These are phyloP conservation scores for Irpex sp. DNA, from an alignment of 1,284 basidiomycete genomes.

Conservation along the genomic window DNA sequence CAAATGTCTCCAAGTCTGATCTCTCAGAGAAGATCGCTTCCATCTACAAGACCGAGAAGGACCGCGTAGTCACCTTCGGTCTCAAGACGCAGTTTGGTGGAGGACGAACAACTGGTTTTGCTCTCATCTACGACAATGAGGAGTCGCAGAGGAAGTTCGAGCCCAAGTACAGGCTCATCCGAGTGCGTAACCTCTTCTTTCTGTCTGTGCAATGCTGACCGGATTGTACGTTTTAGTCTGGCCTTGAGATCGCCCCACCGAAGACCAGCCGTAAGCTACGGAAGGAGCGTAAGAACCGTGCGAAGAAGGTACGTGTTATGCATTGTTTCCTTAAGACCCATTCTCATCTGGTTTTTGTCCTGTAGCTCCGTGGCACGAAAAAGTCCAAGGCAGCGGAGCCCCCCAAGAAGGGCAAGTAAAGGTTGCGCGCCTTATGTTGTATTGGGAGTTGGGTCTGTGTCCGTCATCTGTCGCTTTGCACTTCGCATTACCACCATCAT, in stretches of 20 bases:
- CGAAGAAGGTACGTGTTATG: conserved; percentile 77
- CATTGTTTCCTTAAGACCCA: background rate
- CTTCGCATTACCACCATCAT: conserved; percentile 25
- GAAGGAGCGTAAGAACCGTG: conserved; percentile 99
- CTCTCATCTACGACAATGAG: conserved; percentile 97
- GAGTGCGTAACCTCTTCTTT: conserved; percentile 56
- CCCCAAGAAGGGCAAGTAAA: conserved; percentile 83
- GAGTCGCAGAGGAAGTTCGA: conserved; percentile 95
- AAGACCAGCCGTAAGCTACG: conserved; percentile 96
- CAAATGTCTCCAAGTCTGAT: conserved; percentile 94
- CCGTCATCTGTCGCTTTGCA: conserved; percentile 22
- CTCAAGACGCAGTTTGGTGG: conserved; percentile 97
- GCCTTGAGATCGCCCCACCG: conserved; percentile 81
- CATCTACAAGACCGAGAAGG: conserved; percentile 78
- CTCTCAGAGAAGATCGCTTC: conserved; percentile 90
- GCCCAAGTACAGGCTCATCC: conserved; percentile 92
- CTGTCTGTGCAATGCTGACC: conserved; percentile 7
- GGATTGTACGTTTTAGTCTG: conserved; percentile 52
- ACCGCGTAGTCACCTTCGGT: conserved; percentile 75
- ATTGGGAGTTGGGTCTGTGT: conserved; percentile 20
- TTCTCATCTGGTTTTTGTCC: background rate
- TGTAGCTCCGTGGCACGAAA: conserved; percentile 85
- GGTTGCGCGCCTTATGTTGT: conserved; percentile 25
- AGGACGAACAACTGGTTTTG: conserved; percentile 96
- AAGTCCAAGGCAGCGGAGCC: conserved; percentile 91